These are phyloP conservation scores for Claviceps spartinae DNA, from an alignment of 2,329 filamentous ascomycete species.

Conservation along the genomic window DNA sequence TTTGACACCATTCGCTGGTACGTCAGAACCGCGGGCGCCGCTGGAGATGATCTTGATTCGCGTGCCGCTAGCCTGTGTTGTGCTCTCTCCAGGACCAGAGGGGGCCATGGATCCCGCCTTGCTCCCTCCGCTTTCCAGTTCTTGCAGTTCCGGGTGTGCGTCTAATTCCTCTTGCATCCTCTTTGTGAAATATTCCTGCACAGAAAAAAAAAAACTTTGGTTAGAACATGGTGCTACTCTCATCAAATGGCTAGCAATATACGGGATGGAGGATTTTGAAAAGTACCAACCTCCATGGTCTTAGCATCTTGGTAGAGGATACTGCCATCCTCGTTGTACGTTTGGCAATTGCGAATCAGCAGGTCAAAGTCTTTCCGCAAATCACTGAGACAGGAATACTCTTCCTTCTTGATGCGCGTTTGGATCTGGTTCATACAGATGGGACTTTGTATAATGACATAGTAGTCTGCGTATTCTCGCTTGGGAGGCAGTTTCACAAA, in stretches of 20 bases:
- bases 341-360: conserved; percentile 82
- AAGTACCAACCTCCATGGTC: conserved; percentile 64
- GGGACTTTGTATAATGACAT: conserved; percentile 78
- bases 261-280: neutral
- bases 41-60: conserved; percentile 56
- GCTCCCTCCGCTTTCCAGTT: conserved; percentile 35
- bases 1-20: conserved; percentile 22
- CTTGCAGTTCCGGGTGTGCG: conserved; percentile 40
- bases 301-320: conserved; percentile 86
- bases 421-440: conserved; percentile 95
- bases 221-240: neutral
- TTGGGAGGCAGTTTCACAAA: conserved; percentile 87
- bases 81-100: conserved; percentile 40
- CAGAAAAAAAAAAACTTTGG: neutral
- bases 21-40: conserved; percentile 18
- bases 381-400: conserved; percentile 71
- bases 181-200: conserved; percentile 41
- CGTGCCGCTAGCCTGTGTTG: conserved; percentile 48
- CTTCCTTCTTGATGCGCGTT: conserved; percentile 89
- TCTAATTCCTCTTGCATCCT: conserved; percentile 40
- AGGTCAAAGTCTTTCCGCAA: conserved; percentile 72
- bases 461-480: conserved; percentile 88
- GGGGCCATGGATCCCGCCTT: conserved; percentile 28
- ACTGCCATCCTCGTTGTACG: conserved; percentile 93
- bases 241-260: neutral